Evolutionary conservation across 352 stramenopile species (phyloP), one percentile per base, ranked within the genome.

Genomic region (Pythium phragmitis): DNA sequence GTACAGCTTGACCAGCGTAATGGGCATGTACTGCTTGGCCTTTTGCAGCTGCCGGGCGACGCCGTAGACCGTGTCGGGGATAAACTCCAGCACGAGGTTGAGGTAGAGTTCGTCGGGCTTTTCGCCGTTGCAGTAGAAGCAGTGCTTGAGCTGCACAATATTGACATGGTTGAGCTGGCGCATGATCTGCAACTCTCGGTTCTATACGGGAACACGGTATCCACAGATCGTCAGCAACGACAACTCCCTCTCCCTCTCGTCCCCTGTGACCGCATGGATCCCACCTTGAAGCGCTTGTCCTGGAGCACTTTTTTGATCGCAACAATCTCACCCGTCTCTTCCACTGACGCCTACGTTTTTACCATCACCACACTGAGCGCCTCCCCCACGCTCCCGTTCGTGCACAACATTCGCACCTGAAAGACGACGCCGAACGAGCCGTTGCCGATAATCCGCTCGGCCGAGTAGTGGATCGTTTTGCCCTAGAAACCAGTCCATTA

Each of bases 241-340:
- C 3, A 42, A 30, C 3, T 30, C 26, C 4, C 26, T 30, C 2
- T 30, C 3, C 2, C 26, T 30, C 1, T 30, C 26, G 26, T 16
- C 13, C 8, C 33, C 51, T 34, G 19, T 47, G 23, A 41, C 26
- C 26, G 54, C 30, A 23, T 26, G 26, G 30, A 30, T 19, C 47
- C 45, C 46, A 96, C 87, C 81, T 99, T 99, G 77, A 99, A 99
- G 42, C 97, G 87, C 73, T 99, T 99, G 77, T 99, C 97, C 70
- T 99, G 97, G 28, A 99, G 87, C 67, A 99, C 98, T 76, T 99
- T 99, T 80, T 99, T 99, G 70, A 99, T 99, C 11, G 98, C 98
- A 3, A 99, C 98, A 51, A 99, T 93, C 74, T 99, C 94, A 6
- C 96, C 92, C 13, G 96, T 99, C 68, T 99, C 96, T 55, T 98